phyloP scores from a whole-genome alignment of 306 rosid species.

The Gleditsia sinensis region DNA sequence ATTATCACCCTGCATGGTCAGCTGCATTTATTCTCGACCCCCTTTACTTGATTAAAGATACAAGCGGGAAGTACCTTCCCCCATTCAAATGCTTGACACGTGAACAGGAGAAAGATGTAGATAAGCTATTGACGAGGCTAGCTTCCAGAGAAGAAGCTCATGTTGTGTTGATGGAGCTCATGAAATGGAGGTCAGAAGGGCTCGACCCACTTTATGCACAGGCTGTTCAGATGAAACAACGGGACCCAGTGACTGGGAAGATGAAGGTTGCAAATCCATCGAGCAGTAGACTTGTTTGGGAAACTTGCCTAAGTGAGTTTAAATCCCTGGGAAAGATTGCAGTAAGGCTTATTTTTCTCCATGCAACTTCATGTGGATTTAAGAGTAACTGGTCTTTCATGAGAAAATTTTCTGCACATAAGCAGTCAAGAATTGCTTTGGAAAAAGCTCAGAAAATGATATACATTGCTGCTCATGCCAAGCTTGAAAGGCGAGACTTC shows the following conservation, averaged over 20 bases:
- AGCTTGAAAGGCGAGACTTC: constrained; percentile 73
- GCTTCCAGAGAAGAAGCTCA: constrained; percentile 85
- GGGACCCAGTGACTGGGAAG: constrained; percentile 79
- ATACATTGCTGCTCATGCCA: constrained; percentile 81
- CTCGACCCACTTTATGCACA: constrained; percentile 89
- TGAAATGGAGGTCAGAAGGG: constrained; percentile 94
- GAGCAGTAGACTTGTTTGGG: constrained; percentile 92
- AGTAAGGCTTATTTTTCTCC: constrained; percentile 81
- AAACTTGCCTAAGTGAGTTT: constrained; percentile 79
- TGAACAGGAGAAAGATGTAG: constrained; percentile 88
- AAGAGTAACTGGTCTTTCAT: constrained; percentile 72
- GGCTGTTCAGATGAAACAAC: constrained; percentile 87
- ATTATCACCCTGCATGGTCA: constrained; percentile 88
- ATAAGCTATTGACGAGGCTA: constrained; percentile 70
- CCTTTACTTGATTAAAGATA: constrained; percentile 70
- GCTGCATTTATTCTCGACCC: constrained; percentile 93
- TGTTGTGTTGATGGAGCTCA: constrained; percentile 82
- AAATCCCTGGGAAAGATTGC: constrained; percentile 78
- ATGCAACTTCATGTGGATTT: constrained; percentile 68
- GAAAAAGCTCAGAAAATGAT: constrained; percentile 85
- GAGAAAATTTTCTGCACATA: constrained; percentile 67
- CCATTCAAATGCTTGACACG: constrained; percentile 78
- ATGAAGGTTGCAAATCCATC: constrained; percentile 86
- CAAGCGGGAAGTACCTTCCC: constrained; percentile 79
- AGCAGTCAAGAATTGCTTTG: constrained; percentile 59